Base-by-base conservation (phyloP, 306 rosid genomes). In the Mimosa bimucronata region DNA sequence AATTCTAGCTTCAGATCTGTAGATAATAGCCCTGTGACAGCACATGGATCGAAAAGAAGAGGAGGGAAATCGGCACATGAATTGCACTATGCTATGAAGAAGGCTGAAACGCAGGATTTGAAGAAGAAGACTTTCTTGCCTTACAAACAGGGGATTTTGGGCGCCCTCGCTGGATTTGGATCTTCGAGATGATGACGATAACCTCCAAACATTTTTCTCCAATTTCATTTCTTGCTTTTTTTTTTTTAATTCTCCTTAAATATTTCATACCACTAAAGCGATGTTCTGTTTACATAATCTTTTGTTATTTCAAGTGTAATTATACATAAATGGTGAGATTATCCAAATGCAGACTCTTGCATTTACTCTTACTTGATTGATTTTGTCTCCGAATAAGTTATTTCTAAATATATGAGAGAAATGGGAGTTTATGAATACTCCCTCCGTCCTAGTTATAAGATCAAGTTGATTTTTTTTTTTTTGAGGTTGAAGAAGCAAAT, bases 101-200 rank as follows among this genome's bases (percentile, higher is more conserved):
- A 74, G 83, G 94, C 94, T 0, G 96, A 82, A 55, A 89, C 97
- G 0, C 77, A 89, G 50, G 98, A 90, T 79, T 29, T 88, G 89
- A 95, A 91, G 91, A 95, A 91, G 88, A 91, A 78, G 78, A 95
- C 97, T 40, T 93, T 80, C 87, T 86, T 95, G 90, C 99, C 99
- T 1, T 95, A 91, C 88, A 93, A 84, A 73, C 97, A 87, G 48
- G 97, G 97, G 50, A 89, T 95, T 73, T 66, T 95, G 72, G 97
- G 98, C 3, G 83, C 89, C 66, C 81, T 94, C 40, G 82, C 97
- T 81, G 91, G 97, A 77, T 89, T 91, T 31, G 94, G 97, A 42
- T 77, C 79, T 73, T 77, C 79, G 57, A 85, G 79, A 26, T 70
- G 31, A 67, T 38, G 50, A 67, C 12, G 28, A 15, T 7, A n/a